Conservation (phyloP, 1,284 basidiomycete genomes). For the Cutaneotrichosporon sp. region DNA sequence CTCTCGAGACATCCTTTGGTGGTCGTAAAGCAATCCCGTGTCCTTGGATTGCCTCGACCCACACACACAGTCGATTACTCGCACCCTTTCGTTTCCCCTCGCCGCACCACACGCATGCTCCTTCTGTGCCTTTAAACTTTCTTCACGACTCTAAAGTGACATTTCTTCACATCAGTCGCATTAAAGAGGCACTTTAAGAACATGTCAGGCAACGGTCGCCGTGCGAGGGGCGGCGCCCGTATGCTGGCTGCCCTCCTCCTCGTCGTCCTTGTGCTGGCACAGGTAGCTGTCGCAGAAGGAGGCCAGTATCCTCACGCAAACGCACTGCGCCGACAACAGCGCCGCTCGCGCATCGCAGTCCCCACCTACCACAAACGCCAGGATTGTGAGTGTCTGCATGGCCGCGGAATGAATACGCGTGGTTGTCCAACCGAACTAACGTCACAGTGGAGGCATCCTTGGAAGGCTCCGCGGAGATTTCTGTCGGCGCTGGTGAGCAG, state of each 20-base stretch:
- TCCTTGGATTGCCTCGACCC: not conserved
- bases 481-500: not conserved
- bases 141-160: not conserved
- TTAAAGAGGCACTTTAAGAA: not conserved
- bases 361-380: not conserved
- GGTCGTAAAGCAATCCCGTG: too few relatives aligned
- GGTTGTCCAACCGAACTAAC: not conserved
- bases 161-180: not conserved
- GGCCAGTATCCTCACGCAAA: not conserved
- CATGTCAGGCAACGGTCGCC: conserved; percentile 13
- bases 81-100: not conserved
- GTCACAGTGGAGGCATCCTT: not conserved
- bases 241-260: conserved; percentile 13
- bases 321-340: not conserved
- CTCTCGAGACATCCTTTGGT: not conserved
- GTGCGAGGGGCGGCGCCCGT: conserved; percentile 12
- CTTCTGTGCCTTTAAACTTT: not conserved
- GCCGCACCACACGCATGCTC: conserved; percentile 4
- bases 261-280: conserved; percentile 9
- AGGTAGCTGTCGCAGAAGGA: not conserved
- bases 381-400: not conserved
- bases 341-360: not conserved
- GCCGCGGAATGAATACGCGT: too few relatives aligned
- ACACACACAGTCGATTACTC: not conserved
- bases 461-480: too few relatives aligned